Conservation (phyloP, 2,329 filamentous ascomycete species). For the Emergomyces pasteurianus region DNA sequence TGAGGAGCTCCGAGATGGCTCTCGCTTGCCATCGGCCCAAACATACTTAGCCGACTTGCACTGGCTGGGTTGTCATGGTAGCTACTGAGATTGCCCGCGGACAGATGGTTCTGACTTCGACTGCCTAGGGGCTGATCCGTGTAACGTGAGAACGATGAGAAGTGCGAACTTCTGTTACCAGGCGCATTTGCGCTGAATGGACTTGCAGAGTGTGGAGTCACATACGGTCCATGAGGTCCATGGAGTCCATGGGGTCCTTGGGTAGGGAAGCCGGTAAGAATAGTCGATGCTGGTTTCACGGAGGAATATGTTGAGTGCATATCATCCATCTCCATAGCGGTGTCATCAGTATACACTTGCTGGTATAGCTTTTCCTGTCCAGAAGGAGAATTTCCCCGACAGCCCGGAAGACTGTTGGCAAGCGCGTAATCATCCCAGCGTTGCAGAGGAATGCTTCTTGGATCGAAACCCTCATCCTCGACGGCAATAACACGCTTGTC, state of each 20-base stretch:
- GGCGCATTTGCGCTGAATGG: slow-evolving; percentile 48
- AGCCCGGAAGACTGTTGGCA: slow-evolving; percentile 77
- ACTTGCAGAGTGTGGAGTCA: slow-evolving; percentile 72
- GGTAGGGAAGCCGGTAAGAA: slow-evolving; percentile 70
- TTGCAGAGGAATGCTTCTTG: slow-evolving; percentile 83
- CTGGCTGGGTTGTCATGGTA: slow-evolving; percentile 35
- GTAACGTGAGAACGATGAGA: slow-evolving; percentile 54
- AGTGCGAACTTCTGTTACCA: slow-evolving; percentile 53
- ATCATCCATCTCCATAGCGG: slow-evolving; percentile 88
- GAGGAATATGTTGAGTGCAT: slow-evolving; percentile 95
- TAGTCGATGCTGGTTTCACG: slow-evolving; percentile 71
- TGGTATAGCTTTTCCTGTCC: slow-evolving; percentile 54
- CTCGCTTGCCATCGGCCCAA: slow-evolving; percentile 33
- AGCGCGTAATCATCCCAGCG: slow-evolving; percentile 94
- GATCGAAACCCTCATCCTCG: slow-evolving; percentile 75
- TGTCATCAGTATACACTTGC: slow-evolving; percentile 54
- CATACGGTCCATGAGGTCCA: no score
- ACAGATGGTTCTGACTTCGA: slow-evolving; percentile 43
- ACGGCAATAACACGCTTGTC: slow-evolving; percentile 81
- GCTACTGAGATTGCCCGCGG: slow-evolving; percentile 43
- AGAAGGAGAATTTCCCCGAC: slow-evolving; percentile 55
- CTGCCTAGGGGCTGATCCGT: slow-evolving; percentile 44
- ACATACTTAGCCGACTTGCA: slow-evolving; percentile 31
- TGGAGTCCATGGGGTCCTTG: slow-evolving; percentile 43
- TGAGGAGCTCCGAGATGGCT: slow-evolving; percentile 29